Evolutionary conservation across 2,329 filamentous ascomycete genomes (phyloP).

Genomic region (Neonectria hederae): DNA sequence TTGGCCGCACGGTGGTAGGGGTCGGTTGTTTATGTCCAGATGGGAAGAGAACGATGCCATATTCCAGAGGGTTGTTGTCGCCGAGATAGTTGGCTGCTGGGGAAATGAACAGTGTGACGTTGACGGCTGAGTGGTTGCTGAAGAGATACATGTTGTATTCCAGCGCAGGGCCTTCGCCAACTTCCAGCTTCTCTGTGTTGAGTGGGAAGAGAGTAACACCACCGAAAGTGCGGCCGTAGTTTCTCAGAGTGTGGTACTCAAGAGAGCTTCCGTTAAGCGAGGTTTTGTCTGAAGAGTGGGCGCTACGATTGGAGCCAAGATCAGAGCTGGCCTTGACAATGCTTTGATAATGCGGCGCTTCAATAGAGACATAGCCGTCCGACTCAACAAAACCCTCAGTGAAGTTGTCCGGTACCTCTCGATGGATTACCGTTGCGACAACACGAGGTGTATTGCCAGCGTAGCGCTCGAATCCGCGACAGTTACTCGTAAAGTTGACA

Average conservation of each 20-base stretch:
- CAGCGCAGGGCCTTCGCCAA: slow-evolving; percentile 62
- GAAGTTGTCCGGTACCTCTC: slow-evolving; percentile 60
- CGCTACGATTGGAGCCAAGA: neutral
- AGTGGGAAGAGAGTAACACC: slow-evolving; percentile 67
- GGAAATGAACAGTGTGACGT: slow-evolving; percentile 60
- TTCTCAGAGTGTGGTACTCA: slow-evolving; percentile 61
- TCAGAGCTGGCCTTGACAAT: slow-evolving; percentile 42
- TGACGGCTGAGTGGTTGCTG: slow-evolving; percentile 56
- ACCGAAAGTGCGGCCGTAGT: slow-evolving; percentile 66
- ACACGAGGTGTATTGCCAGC: slow-evolving; percentile 55
- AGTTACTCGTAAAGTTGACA: slow-evolving; percentile 62
- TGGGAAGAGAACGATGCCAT: neutral
- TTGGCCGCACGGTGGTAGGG: neutral
- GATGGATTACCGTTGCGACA: slow-evolving; percentile 64
- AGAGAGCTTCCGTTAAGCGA: slow-evolving; percentile 43
- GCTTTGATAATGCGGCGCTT: slow-evolving; percentile 62
- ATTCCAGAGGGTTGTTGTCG: slow-evolving; percentile 54
- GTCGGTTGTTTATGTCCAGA: neutral
- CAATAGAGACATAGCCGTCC: slow-evolving; percentile 65
- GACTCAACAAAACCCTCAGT: slow-evolving; percentile 69
- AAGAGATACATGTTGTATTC: slow-evolving; percentile 72
- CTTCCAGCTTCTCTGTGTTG: slow-evolving; percentile 58
- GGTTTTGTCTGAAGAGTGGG: slow-evolving; percentile 41
- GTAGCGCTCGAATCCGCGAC: slow-evolving; percentile 54
- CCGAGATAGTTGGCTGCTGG: slow-evolving; percentile 64